Conservation (phyloP, 148 eudicot genomes). For the Oxyria digyna region DNA sequence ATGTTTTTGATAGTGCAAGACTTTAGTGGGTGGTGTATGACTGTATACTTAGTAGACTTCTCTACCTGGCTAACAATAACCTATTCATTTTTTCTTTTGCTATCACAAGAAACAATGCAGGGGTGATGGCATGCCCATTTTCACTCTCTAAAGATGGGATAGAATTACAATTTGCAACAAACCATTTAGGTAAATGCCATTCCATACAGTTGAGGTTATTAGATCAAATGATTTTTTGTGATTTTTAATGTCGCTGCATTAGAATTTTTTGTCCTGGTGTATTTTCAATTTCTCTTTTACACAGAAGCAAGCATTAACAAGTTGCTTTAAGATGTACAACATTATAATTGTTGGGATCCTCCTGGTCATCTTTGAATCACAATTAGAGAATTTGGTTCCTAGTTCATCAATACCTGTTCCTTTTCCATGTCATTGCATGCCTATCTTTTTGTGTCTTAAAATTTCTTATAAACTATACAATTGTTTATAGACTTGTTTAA, state of each 20-base stretch:
- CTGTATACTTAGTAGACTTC: not conserved
- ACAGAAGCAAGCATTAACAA: not conserved
- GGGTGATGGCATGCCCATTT: constrained; percentile 79
- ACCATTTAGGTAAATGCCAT: constrained; percentile 52
- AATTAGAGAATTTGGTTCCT: not conserved
- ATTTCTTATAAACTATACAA: too few species aligned
- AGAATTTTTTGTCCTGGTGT: too few species aligned
- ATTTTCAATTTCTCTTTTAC: too few species aligned
- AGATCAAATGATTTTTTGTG: not conserved
- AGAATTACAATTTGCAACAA: constrained; percentile 81
- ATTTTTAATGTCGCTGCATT: not conserved
- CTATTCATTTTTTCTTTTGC: not conserved
- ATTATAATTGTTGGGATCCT: not conserved
- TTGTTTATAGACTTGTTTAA: too few species aligned
- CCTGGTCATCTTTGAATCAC: not conserved
- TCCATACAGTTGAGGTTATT: not conserved
- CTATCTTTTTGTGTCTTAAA: not conserved
- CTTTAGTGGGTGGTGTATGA: not conserved
- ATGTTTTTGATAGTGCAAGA: too few species aligned
- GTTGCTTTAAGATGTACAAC: not conserved
- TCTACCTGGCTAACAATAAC: not conserved
- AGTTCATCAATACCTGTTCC: not conserved
- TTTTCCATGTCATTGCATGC: not conserved
- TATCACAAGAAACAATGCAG: constrained; percentile 75
- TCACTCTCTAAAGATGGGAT: constrained; percentile 58